Evolutionary conservation across 2,329 filamentous ascomycete species (phyloP).

Genomic region (Trichoderma sp.): DNA sequence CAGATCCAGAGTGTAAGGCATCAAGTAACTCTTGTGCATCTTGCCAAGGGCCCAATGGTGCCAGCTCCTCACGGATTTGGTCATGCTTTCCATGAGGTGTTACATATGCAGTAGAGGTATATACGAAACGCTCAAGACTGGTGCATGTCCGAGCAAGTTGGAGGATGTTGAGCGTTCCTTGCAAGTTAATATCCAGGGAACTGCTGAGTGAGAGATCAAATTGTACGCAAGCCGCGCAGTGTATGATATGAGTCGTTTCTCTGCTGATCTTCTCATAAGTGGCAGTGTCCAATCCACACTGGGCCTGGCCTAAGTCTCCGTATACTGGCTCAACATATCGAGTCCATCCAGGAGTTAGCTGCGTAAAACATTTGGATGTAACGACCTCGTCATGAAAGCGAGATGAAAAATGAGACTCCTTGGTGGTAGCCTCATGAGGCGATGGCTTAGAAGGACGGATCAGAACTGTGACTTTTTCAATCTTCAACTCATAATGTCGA

Average conservation of each 20-base stretch:
- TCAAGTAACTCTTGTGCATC: not conserved
- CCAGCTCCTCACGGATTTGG: not conserved
- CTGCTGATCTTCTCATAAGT: not conserved
- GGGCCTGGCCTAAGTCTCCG: not conserved
- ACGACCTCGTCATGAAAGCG: not conserved
- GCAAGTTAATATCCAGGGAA: not conserved
- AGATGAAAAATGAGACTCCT: not conserved
- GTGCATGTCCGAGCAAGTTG: not conserved
- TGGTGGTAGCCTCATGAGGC: not conserved
- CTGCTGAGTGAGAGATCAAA: not conserved
- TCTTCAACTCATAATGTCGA: not conserved
- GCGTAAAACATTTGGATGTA: not conserved
- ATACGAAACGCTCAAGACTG: not conserved
- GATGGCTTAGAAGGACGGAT: not conserved
- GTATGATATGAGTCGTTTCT: not conserved
- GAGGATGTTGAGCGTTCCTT: not conserved
- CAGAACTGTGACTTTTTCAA: not conserved
- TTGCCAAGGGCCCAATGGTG: not conserved
- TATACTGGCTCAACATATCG: not conserved
- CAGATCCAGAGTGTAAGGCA: not conserved
- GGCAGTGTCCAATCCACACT: not conserved
- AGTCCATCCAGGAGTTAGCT: not conserved
- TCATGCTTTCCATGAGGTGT: not conserved
- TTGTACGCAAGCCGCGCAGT: not conserved
- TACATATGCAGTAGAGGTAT: not conserved